Evolutionary conservation across 495 filamentous ascomycete species (phyloP).

Genomic region (Aspergillus saccharolyticus): DNA sequence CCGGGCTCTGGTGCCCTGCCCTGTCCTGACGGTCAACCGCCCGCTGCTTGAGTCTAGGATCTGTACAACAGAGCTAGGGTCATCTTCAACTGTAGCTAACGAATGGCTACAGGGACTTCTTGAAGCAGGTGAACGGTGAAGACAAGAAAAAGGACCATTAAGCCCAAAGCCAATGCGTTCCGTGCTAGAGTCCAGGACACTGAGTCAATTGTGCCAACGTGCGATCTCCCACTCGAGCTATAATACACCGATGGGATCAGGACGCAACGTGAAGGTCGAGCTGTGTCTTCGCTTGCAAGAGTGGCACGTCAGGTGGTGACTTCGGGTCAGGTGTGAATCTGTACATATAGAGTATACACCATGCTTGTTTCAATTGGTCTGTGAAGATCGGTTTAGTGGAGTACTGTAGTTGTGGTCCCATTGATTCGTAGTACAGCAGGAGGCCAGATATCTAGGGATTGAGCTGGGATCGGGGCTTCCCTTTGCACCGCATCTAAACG

Average conservation of each 20-base stretch:
- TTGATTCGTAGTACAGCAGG: neutral
- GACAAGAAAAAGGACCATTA: slow-evolving; percentile 68
- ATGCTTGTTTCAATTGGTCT: slow-evolving; percentile 9
- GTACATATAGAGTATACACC: slow-evolving; percentile 46
- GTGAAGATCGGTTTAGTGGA: neutral
- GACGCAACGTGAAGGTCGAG: neutral
- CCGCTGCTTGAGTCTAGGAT: no score
- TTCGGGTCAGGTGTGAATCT: slow-evolving; percentile 23
- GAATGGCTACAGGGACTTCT: slow-evolving; percentile 58
- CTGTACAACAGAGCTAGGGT: no score
- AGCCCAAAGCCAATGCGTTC: slow-evolving; percentile 18
- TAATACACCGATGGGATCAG: neutral
- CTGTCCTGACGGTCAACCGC: no score
- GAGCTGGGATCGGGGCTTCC: no score
- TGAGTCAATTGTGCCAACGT: neutral
- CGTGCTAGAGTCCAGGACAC: slow-evolving; percentile 10
- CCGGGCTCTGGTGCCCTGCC: no score
- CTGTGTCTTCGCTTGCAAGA: slow-evolving; percentile 7
- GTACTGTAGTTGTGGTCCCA: neutral
- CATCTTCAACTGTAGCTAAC: neutral
- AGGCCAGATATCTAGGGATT: no score
- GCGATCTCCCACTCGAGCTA: neutral
- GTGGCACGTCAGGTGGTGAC: slow-evolving; percentile 2
- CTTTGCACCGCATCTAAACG: no score
- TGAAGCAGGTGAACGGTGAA: slow-evolving; percentile 65